Evolutionary conservation across 2,329 filamentous ascomycete genomes (phyloP).

Genomic region (Alternaria rosae): DNA sequence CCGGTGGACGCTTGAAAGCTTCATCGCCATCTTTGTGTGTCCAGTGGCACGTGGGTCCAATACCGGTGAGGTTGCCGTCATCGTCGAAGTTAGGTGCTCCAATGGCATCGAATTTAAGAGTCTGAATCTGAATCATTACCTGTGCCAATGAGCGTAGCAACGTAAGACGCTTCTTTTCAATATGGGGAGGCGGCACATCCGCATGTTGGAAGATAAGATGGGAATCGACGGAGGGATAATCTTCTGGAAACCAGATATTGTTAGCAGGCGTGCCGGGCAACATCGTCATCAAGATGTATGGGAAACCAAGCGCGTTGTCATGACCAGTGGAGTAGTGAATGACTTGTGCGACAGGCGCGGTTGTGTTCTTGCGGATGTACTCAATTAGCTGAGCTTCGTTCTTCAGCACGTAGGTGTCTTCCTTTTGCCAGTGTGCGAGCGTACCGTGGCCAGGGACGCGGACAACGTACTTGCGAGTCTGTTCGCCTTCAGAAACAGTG

Average conservation of each 20-base stretch:
- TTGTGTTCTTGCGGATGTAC: conserved; percentile 15
- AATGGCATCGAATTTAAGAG: not conserved
- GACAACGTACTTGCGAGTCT: conserved; percentile 2
- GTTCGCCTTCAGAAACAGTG: not conserved
- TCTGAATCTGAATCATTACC: not conserved
- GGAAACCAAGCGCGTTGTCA: conserved; percentile 22
- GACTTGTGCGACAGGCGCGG: conserved; percentile 21
- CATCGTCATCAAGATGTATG: conserved; percentile 26
- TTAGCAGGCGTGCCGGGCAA: conserved; percentile 13
- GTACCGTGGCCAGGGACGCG: conserved; percentile 16
- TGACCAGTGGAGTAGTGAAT: conserved; percentile 16
- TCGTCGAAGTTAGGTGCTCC: not conserved
- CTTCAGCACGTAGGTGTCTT: conserved; percentile 12
- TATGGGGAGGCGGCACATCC: not conserved
- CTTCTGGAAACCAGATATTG: conserved; percentile 9
- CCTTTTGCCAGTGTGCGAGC: conserved; percentile 8
- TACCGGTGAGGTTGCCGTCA: not conserved
- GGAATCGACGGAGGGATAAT: conserved; percentile 8
- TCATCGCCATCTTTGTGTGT: not conserved
- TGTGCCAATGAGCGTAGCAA: not conserved
- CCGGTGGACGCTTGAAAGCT: not conserved
- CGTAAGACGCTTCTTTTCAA: conserved; percentile 1
- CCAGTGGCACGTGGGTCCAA: not conserved
- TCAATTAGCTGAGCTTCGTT: conserved; percentile 11
- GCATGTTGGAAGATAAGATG: conserved; percentile 14